Percentiles rank a stretch among this genome's conserved stretches.
Evolutionary conservation across 441 rosid genomes (phyloP).

Genomic region (Arabidopsis lyrata): DNA sequence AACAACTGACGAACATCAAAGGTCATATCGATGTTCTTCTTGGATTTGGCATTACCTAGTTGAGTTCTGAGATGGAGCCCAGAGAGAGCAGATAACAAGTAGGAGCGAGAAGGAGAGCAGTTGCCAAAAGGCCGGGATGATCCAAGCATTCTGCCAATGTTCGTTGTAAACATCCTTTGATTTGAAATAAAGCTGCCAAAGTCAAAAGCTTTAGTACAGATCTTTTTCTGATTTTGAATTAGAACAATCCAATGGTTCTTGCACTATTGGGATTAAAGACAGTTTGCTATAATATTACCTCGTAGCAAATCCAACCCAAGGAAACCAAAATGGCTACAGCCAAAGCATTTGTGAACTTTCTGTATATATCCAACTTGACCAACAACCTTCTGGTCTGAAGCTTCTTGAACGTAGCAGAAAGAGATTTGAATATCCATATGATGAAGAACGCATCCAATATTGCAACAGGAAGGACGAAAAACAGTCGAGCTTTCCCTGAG

Average conservation of each 20-base stretch:
- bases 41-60: conserved; percentile 60
- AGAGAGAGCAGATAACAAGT: conserved; percentile 78
- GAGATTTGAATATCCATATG: conserved; percentile 95
- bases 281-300: conserved; percentile 55
- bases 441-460: conserved; percentile 94
- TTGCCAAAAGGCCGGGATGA: conserved; percentile 95
- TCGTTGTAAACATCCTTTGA: conserved; percentile 86
- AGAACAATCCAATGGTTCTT: conserved; percentile 1
- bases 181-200: conserved; percentile 90
- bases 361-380: conserved; percentile 87
- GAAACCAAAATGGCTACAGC: conserved; percentile 90
- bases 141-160: conserved; percentile 94
- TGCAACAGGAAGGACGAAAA: conserved; percentile 87
- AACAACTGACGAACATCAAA: conserved; percentile 12
- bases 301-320: conserved; percentile 97
- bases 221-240: not conserved
- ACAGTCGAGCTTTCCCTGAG: conserved; percentile 88
- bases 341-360: conserved; percentile 95
- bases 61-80: conserved; percentile 94
- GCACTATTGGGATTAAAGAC: not conserved
- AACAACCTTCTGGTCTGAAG: conserved; percentile 95
- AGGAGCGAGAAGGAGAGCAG: conserved; percentile 83
- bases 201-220: conserved; percentile 4
- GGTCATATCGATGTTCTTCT: not conserved
- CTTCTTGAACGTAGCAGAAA: conserved; percentile 87